phyloP scores from a whole-genome alignment of 192 early-diverging fungal genomes.

The Backusella tuberculispora region DNA sequence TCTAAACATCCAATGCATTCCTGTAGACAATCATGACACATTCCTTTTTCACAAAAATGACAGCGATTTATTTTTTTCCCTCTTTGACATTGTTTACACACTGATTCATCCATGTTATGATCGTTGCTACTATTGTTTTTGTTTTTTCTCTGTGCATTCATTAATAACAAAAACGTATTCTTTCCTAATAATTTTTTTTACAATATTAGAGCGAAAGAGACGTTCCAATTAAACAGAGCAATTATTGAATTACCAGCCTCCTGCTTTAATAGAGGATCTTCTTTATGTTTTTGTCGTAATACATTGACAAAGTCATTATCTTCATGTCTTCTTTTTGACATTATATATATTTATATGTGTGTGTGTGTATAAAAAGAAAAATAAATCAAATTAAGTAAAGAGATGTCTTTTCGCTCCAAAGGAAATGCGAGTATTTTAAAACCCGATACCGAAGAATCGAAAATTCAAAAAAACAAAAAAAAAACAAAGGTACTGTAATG shows the following conservation, averaged over 20 bases:
- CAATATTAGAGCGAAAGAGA: too few relatives aligned
- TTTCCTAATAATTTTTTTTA: neutral
- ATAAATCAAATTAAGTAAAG: neutral
- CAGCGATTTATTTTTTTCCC: neutral
- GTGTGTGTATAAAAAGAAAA: neutral
- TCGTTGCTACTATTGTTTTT: neutral
- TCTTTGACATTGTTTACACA: neutral
- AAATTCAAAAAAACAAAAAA: too few relatives aligned
- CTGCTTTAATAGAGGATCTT: slow-evolving; percentile 10
- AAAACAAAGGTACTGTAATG: too few relatives aligned
- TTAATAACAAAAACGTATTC: slow-evolving; percentile 14
- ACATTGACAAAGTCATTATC: slow-evolving; percentile 28
- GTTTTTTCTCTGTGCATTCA: slow-evolving; percentile 22
- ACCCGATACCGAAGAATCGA: too few relatives aligned
- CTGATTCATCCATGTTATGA: neutral
- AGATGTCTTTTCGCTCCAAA: neutral
- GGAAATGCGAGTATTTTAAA: too few relatives aligned
- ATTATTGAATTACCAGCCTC: slow-evolving; percentile 18
- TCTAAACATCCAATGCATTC: slow-evolving; percentile 15
- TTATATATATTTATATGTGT: neutral
- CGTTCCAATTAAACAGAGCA: neutral
- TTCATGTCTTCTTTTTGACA: slow-evolving; percentile 28
- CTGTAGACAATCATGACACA: slow-evolving; percentile 25
- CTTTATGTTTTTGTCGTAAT: slow-evolving; percentile 25
- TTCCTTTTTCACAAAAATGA: slow-evolving; percentile 26